These are phyloP conservation scores for Termitomyces sp. DNA, from an alignment of 768 basidiomycete genomes.

Conservation along the genomic window DNA sequence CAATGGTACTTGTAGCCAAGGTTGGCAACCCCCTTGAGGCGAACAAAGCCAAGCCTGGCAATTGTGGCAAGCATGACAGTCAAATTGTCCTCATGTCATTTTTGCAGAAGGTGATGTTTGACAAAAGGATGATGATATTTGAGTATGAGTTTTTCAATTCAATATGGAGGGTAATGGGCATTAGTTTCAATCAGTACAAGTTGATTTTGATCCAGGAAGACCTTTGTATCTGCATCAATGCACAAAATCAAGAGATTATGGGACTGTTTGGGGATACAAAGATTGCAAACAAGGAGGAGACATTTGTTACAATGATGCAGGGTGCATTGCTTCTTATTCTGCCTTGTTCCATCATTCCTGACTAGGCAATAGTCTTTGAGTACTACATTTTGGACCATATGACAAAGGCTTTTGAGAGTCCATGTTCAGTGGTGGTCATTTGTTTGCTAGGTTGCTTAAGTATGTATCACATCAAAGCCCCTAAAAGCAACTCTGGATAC, in stretches of 20 bases:
- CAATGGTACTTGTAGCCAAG: slow-evolving; percentile 94
- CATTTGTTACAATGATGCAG: slow-evolving; percentile 99
- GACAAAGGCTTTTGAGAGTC: slow-evolving; percentile 99
- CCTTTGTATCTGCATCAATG: slow-evolving; percentile 98
- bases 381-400: slow-evolving; percentile 99
- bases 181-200: slow-evolving; percentile 95
- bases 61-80: slow-evolving; percentile 97
- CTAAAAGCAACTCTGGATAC: slow-evolving; percentile 92
- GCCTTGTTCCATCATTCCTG: not conserved
- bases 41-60: slow-evolving; percentile 91
- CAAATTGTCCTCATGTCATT: slow-evolving; percentile 98
- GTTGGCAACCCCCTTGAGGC: slow-evolving; percentile 88
- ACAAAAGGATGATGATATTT: slow-evolving; percentile 99
- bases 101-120: slow-evolving; percentile 99
- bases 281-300: slow-evolving; percentile 98
- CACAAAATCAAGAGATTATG: slow-evolving; percentile 97
- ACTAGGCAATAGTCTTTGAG: slow-evolving; percentile 73
- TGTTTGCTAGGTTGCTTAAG: slow-evolving; percentile 99
- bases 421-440: slow-evolving; percentile 99
- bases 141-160: slow-evolving; percentile 99
- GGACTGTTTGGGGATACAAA: slow-evolving; percentile 99
- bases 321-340: slow-evolving; percentile 44
- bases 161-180: slow-evolving; percentile 91
- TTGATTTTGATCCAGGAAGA: slow-evolving; percentile 93
- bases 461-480: slow-evolving; percentile 99